A percentile compares a stretch with the other conserved stretches of the same genome.
These are phyloP conservation scores for Teratosphaeria zuluensis DNA, from an alignment of 2,329 filamentous ascomycete genomes.

Conservation along the genomic window DNA sequence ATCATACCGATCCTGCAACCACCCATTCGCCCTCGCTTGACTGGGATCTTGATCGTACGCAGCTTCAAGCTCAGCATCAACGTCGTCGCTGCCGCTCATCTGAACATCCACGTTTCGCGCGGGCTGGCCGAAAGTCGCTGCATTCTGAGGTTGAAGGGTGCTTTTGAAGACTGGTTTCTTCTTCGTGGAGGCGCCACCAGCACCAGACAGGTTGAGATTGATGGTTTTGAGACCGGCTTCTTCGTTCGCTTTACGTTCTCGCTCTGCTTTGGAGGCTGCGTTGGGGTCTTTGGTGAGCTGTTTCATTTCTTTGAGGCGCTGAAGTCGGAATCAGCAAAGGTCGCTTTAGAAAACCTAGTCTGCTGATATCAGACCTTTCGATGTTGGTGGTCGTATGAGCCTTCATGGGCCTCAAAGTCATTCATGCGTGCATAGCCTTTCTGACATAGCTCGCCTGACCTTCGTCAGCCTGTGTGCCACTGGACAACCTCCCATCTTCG, in stretches of 20 bases:
- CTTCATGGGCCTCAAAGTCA: constrained; percentile 90
- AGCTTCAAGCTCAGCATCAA: background rate
- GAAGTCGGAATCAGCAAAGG: background rate
- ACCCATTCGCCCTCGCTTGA: background rate
- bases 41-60: background rate
- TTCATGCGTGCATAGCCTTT: constrained; percentile 94
- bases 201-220: constrained; percentile 7
- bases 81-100: background rate
- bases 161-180: constrained; percentile 24
- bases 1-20: background rate
- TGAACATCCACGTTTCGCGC: background rate
- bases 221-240: constrained; percentile 54
- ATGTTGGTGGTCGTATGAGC: constrained; percentile 91
- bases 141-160: constrained; percentile 18
- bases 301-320: constrained; percentile 76
- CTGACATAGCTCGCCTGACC: constrained; percentile 63
- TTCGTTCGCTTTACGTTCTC: constrained; percentile 47
- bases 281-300: constrained; percentile 66
- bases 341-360: background rate
- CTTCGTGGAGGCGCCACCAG: constrained; percentile 11
- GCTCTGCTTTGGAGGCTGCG: constrained; percentile 54
- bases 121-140: constrained; percentile 3
- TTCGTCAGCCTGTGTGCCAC: background rate
- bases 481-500: background rate
- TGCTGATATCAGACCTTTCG: constrained; percentile 49